Conservation (phyloP, 768 basidiomycete genomes). For the Leccinum truebloodii region DNA sequence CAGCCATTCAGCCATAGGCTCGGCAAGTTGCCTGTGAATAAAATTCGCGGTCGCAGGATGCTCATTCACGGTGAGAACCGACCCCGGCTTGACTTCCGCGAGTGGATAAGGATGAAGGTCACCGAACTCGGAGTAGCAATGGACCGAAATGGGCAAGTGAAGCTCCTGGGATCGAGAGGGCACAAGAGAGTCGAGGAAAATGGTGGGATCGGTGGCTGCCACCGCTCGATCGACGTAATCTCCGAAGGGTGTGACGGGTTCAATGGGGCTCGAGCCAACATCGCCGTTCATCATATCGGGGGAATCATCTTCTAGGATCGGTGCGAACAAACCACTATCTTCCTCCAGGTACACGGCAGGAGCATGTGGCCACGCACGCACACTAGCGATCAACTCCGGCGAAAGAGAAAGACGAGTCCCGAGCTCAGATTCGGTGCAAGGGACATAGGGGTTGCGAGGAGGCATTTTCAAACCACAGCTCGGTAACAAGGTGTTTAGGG, state of each 20-base stretch:
- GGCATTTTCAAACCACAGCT: constrained; percentile 17
- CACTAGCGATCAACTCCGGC: constrained; percentile 16
- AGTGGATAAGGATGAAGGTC: constrained; percentile 18
- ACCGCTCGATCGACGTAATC: constrained; percentile 76
- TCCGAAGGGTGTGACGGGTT: constrained; percentile 75
- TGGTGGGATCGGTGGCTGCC: constrained; percentile 38
- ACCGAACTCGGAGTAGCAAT: constrained; percentile 29
- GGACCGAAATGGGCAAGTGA: constrained; percentile 24
- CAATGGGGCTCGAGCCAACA: constrained; percentile 65
- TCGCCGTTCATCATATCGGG: constrained; percentile 55
- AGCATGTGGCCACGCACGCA: constrained; percentile 20
- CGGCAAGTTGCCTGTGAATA: constrained; percentile 70
- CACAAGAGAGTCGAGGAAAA: constrained; percentile 26
- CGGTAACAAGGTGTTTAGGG: constrained; percentile 42
- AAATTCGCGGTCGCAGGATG: constrained; percentile 39
- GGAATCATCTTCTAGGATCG: constrained; percentile 65
- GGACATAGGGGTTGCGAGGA: constrained; percentile 26
- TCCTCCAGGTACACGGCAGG: constrained; percentile 26
- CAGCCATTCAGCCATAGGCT: constrained; percentile 79
- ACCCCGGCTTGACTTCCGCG: constrained; percentile 19
- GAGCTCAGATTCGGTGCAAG: constrained; percentile 7
- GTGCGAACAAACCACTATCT: constrained; percentile 49
- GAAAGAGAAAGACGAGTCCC: constrained; percentile 1
- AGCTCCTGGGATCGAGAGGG: constrained; percentile 19
- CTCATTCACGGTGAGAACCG: constrained; percentile 44